Evolutionary conservation across 352 stramenopile species (phyloP).

Genomic region (Aphanomyces stellatus): DNA sequence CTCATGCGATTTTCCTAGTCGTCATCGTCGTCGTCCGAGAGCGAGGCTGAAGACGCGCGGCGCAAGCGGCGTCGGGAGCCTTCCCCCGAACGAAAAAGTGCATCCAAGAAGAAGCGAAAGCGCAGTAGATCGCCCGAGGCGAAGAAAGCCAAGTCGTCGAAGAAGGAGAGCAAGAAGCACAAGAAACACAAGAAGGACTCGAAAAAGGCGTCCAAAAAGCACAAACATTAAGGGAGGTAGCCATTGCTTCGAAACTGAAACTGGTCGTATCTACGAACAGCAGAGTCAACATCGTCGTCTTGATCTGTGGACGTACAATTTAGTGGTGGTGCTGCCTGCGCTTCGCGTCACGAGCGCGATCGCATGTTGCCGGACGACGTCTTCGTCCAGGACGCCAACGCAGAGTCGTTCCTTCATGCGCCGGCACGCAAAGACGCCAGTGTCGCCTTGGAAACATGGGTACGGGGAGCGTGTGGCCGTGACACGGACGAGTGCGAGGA

Average conservation of each 20-base stretch:
- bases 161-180: slow-evolving; percentile 13
- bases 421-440: slow-evolving; percentile 34
- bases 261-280: slow-evolving; percentile 49
- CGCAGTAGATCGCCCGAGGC: not conserved
- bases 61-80: not conserved
- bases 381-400: slow-evolving; percentile 37
- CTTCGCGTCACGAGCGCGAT: slow-evolving; percentile 61
- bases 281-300: not conserved
- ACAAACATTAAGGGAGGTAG: slow-evolving; percentile 18
- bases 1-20: slow-evolving; percentile 21
- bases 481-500: slow-evolving; percentile 86
- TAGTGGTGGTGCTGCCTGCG: slow-evolving; percentile 65
- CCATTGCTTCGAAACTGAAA: slow-evolving; percentile 84
- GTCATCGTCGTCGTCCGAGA: slow-evolving; percentile 33
- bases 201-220: slow-evolving; percentile 20
- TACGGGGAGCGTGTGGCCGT: slow-evolving; percentile 90
- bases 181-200: slow-evolving; percentile 17
- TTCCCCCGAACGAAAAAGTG: slow-evolving; percentile 18
- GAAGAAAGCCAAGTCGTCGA: not conserved
- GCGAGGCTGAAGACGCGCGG: slow-evolving; percentile 22
- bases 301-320: slow-evolving; percentile 26
- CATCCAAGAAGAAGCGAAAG: slow-evolving; percentile 7
- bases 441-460: slow-evolving; percentile 81
- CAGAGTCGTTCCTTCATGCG: slow-evolving; percentile 49
- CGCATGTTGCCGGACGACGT: slow-evolving; percentile 40